Percentiles rank a stretch among this genome's conserved stretches.
These are phyloP conservation scores for Periconia sp. DNA, from an alignment of 2,329 filamentous ascomycete species.

Conservation along the genomic window DNA sequence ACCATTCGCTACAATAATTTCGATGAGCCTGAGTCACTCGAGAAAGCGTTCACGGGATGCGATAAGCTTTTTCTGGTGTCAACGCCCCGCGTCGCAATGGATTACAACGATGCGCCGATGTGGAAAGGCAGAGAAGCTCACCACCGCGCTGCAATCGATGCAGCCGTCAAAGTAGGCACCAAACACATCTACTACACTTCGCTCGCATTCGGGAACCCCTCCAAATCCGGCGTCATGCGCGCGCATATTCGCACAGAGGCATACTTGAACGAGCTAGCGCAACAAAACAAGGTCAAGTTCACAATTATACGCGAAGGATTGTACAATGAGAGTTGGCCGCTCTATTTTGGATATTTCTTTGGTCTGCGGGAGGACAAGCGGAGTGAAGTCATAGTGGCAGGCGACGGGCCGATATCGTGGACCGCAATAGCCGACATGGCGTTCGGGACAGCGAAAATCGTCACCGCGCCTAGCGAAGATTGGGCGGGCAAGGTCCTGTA, in stretches of 20 bases:
- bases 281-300: constrained; percentile 19
- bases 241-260: constrained; percentile 51
- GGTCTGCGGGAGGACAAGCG: constrained; percentile 36
- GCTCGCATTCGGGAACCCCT: constrained; percentile 46
- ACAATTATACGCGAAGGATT: constrained; percentile 49
- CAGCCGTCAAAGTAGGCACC: constrained; percentile 44
- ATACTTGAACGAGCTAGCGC: constrained; percentile 38
- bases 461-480: constrained; percentile 33
- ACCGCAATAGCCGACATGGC: constrained; percentile 49
- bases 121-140: constrained; percentile 48
- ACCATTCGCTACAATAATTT: constrained; percentile 44
- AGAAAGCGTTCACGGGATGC: constrained; percentile 41
- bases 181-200: constrained; percentile 52
- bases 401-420: constrained; percentile 48
- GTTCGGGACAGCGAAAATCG: constrained; percentile 45
- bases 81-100: constrained; percentile 46
- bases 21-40: constrained; percentile 39
- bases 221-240: constrained; percentile 48
- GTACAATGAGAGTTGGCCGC: constrained; percentile 52
- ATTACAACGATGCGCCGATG: constrained; percentile 46
- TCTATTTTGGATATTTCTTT: constrained; percentile 51
- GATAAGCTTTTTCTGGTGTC: constrained; percentile 50
- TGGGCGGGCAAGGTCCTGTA: constrained; percentile 44
- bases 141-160: constrained; percentile 47
- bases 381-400: constrained; percentile 43